Conservation (phyloP, 2,329 filamentous ascomycete species). For the Talaromyces piceae region DNA sequence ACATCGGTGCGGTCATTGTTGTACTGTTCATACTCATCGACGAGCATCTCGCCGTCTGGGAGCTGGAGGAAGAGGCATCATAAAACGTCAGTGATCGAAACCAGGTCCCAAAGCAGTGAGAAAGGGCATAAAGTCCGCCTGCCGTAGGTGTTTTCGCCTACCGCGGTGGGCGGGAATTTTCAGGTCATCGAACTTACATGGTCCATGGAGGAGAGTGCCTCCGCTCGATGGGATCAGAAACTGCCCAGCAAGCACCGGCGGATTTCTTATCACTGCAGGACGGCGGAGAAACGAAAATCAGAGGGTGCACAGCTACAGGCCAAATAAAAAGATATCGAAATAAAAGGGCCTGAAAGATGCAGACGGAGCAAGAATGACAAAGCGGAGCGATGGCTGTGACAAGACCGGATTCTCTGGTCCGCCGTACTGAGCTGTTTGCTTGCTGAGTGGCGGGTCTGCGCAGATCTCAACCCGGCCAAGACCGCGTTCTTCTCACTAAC, state of each 20-base stretch:
- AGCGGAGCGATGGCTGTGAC: neutral
- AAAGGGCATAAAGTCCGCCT: neutral
- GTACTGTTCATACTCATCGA: constrained; percentile 51
- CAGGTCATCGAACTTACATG: constrained; percentile 31
- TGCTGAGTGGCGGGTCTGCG: neutral
- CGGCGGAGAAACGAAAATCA: neutral
- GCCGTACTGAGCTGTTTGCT: neutral
- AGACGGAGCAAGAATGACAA: neutral
- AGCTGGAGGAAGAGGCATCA: constrained; percentile 35
- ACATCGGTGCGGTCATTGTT: constrained; percentile 57
- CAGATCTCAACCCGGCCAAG: neutral
- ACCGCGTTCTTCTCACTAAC: neutral
- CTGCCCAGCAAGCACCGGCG: neutral
- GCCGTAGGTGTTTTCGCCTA: neutral
- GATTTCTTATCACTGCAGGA: neutral
- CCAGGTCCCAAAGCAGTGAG: neutral
- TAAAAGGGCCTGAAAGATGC: no score
- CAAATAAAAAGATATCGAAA: no score
- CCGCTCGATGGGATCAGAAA: constrained; percentile 5
- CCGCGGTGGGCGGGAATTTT: neutral
- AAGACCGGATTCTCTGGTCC: neutral
- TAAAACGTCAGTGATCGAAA: constrained; percentile 22
- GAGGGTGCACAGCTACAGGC: neutral
- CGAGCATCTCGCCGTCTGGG: constrained; percentile 54
- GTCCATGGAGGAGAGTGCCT: constrained; percentile 37